A percentile compares a stretch with the other conserved stretches of the same genome.
phyloP scores from a whole-genome alignment of 202 grass and related monocot genomes.

The Carex arenaria region DNA sequence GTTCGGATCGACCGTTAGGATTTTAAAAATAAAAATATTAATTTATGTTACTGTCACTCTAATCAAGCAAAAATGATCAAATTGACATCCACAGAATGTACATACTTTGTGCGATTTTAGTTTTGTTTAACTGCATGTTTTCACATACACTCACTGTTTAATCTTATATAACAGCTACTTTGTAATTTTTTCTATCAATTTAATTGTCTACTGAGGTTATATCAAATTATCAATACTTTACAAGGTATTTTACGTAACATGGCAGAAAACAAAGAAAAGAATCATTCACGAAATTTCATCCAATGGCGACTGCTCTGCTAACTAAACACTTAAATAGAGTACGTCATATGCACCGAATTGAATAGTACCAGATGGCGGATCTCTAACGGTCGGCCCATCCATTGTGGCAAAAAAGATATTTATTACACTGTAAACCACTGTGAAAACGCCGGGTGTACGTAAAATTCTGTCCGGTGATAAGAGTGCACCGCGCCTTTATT shows the following conservation, averaged over 20 bases:
- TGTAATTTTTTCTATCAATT: too few species aligned
- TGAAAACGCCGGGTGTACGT: not conserved
- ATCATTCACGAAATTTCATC: not conserved
- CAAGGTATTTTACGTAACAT: not conserved
- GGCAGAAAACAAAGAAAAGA: not conserved
- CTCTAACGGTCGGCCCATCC: not conserved
- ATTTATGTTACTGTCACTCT: too few species aligned
- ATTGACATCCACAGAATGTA: too few species aligned
- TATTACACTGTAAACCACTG: not conserved
- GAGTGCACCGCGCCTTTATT: not conserved
- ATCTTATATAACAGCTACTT: too few species aligned
- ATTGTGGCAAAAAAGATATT: not conserved
- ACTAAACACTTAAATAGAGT: not conserved
- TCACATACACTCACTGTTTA: too few species aligned
- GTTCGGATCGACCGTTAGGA: too few species aligned
- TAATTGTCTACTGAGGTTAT: too few species aligned
- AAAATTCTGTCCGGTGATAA: not conserved
- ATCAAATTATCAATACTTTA: not conserved
- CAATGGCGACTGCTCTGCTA: not conserved
- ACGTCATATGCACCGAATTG: not conserved
- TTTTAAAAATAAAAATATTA: too few species aligned
- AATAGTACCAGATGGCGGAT: not conserved
- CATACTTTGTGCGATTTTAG: too few species aligned
- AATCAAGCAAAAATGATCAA: too few species aligned
- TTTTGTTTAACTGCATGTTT: too few species aligned